Evolutionary conservation across 768 basidiomycete genomes (phyloP), one percentile per base, ranked within the genome.

Genomic region (Trichaptum fuscoviolaceum): DNA sequence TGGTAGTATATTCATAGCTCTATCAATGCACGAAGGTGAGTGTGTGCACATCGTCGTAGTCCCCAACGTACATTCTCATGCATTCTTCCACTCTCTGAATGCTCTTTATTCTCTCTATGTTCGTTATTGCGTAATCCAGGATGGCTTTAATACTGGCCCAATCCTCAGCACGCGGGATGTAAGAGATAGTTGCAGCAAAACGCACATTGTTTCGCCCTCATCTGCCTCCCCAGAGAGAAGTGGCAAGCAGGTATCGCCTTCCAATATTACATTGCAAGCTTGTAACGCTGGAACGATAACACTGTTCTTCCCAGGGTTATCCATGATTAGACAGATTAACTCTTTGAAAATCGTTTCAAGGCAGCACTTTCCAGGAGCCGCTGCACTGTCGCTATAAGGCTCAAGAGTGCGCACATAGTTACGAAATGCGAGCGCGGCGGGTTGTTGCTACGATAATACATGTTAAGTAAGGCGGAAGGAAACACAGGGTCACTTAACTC

Each of bases 201-300:
- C 83, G 74, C 66, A 90, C 93, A 82, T 83, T 67, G 80, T 71
- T 63, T 82, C 66, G 18, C 90, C 89, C 58, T 73, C 74, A 27
- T 79, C 68, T 67, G 80, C 78, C 52, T 82, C 79, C 23, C 35
- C 7, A 36, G 35, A 36, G 42, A 78, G 73, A 36, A 93, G 77
- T 57, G 76, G 74, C 35, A 78, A 77, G 65, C 95, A 77, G 1
- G 80, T 82, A 65, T 89, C 89, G 42, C 83, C 86, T 71, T 93
- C 90, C 7, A 95, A 80, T 30, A 98, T 76, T 27, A 89, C 75
- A 68, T 87, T 87, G 65, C 93, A 84, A 1, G 89, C 88, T 71
- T 92, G 88, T 67, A 97, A 76, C 12, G 90, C 83, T 0, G 96
- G 95, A n/a, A 97, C 81, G 57, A 96, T 88, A 30, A 92, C 78